These are phyloP conservation scores for Cryptococcus neoformans DNA, from an alignment of 1,284 basidiomycete species.

Conservation along the genomic window DNA sequence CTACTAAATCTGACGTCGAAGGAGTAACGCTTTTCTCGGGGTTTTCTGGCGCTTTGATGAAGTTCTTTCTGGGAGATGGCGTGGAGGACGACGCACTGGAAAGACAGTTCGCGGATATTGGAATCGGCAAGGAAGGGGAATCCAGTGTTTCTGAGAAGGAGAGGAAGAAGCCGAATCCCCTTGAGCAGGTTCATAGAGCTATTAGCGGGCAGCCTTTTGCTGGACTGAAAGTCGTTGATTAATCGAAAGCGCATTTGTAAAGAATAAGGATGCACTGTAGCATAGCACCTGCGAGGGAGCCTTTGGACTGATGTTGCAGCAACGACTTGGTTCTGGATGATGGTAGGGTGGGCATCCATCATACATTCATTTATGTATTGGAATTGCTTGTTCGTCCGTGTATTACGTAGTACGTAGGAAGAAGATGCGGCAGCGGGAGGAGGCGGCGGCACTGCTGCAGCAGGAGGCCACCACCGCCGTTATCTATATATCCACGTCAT, in stretches of 20 bases:
- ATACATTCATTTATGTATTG: too few relatives aligned
- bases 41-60: constrained; percentile 64
- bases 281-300: too few relatives aligned
- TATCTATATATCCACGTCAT: not conserved
- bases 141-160: constrained; percentile 28
- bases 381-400: too few relatives aligned
- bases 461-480: not conserved
- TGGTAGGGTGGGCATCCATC: too few relatives aligned
- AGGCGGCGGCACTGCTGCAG: too few relatives aligned
- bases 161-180: constrained; percentile 53
- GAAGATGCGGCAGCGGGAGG: too few relatives aligned
- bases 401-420: too few relatives aligned
- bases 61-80: constrained; percentile 61
- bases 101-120: constrained; percentile 27
- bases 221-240: constrained; percentile 37
- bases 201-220: constrained; percentile 55
- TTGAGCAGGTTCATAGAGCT: constrained; percentile 58
- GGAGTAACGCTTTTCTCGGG: constrained; percentile 67
- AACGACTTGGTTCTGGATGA: too few relatives aligned
- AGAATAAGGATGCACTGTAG: too few relatives aligned
- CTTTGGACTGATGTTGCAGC: too few relatives aligned
- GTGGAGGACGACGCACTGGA: constrained; percentile 23
- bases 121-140: constrained; percentile 28
- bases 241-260: not conserved
- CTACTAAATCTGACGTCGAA: constrained; percentile 55